Base-by-base conservation (phyloP, 306 rosid species). In the Fragaria ananassa region DNA sequence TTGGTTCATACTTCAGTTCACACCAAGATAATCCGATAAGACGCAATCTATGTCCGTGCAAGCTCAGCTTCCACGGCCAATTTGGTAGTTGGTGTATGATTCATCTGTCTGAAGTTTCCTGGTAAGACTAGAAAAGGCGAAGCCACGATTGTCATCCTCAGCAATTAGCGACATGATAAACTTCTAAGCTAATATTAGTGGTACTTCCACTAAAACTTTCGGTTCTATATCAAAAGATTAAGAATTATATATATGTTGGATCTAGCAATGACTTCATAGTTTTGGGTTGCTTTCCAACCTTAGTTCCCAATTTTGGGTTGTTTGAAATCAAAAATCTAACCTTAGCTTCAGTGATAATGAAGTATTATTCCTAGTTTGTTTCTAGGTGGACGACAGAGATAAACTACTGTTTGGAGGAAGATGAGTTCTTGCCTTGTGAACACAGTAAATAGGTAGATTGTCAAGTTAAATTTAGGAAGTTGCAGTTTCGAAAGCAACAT, bases 141-240 rank as follows among this genome's bases (percentile, higher is more conserved):
- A 50, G 41, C 62, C 76, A 71, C 66, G 6, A 42, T 72, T 1
- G 1, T 35, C 72, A 47, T 66, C 66, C 25, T 37, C 76, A n/a
- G 49, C 70, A 37, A 63, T 49, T 68, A 21, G 37, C 49, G 35
- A 46, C 35, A 41, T 67, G 47, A 75, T 56, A 14, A 62, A 31
- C 25, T n/a, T 10, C 25, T 17, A 34, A 12, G 35, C 18, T 8
- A 57, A 60, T 56, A 27, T 47, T 8, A 76, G 84, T 81, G 89
- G 60, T 56, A 80, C 69, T 76, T 75, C 90, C 88, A 76, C 87
- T 79, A 63, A 10, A 56, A 56, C 29, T 9, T 56, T 56, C 62
- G 31, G 62, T 56, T 56, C 6, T 8, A 3, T 0, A 3, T 56
- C 29, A n/a, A 21, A 56, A n/a, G 27, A 54, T 54, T 17, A 50